These are phyloP conservation scores for Litchi chinensis DNA, from an alignment of 345 rosid genomes.

Conservation along the genomic window DNA sequence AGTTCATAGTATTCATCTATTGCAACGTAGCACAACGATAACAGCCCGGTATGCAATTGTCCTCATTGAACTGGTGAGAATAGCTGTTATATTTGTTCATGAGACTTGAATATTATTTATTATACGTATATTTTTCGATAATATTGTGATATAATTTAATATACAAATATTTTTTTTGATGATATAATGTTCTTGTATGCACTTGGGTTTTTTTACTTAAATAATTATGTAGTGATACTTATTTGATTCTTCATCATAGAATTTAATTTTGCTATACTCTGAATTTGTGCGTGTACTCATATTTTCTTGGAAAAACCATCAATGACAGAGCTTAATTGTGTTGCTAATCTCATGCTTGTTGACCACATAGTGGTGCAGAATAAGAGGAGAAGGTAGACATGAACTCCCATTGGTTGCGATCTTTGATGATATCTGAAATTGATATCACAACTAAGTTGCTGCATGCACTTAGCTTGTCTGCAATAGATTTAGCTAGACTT, in stretches of 20 bases:
- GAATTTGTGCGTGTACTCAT: not conserved
- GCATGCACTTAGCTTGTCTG: conserved; percentile 33
- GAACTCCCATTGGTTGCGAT: conserved; percentile 5
- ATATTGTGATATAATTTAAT: no score
- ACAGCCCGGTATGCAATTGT: conserved; percentile 22
- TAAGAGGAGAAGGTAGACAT: conserved; percentile 14
- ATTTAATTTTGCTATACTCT: no score
- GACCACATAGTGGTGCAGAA: conserved; percentile 38
- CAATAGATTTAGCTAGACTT: conserved; percentile 31
- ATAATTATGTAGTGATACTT: not conserved
- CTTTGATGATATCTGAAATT: conserved; percentile 32
- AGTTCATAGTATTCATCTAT: no score
- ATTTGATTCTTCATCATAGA: no score
- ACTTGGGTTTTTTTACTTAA: not conserved
- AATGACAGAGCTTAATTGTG: conserved; percentile 39
- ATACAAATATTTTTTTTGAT: no score
- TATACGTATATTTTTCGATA: no score
- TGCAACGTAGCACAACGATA: not conserved
- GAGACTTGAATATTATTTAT: no score
- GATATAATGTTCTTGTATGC: no score
- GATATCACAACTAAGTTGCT: conserved; percentile 25
- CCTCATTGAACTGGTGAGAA: conserved; percentile 32
- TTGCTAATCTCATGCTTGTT: conserved; percentile 33
- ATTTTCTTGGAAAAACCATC: not conserved
- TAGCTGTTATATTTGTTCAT: not conserved